These are phyloP conservation scores for Aspergillus uvarum DNA, from an alignment of 2,329 filamentous ascomycete species.

Conservation along the genomic window DNA sequence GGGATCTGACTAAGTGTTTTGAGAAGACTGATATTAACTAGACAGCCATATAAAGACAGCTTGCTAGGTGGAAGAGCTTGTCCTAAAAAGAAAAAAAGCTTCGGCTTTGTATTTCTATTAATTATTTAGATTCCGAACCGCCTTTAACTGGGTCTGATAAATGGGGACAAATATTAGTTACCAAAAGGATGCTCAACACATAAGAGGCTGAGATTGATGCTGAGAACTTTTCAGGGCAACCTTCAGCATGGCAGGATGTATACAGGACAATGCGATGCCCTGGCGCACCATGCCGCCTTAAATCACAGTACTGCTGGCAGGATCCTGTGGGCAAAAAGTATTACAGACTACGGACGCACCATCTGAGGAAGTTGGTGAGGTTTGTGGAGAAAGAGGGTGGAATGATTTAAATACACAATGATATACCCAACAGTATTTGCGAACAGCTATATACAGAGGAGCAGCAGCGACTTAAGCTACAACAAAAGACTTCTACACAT, in stretches of 20 bases:
- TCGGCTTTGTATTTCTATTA: slow-evolving; percentile 24
- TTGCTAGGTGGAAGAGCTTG: slow-evolving; percentile 22
- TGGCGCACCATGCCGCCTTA: slow-evolving; percentile 25
- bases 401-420: slow-evolving; percentile 6
- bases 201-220: slow-evolving; percentile 25
- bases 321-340: slow-evolving; percentile 6
- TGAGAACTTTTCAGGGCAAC: slow-evolving; percentile 24
- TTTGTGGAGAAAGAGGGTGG: slow-evolving; percentile 8
- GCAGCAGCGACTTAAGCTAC: slow-evolving; percentile 2
- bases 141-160: neutral
- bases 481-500: slow-evolving; percentile 19
- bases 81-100: slow-evolving; percentile 24
- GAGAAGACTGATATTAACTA: slow-evolving; percentile 24
- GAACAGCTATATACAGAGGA: slow-evolving; percentile 6
- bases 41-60: slow-evolving; percentile 23
- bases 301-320: slow-evolving; percentile 15
- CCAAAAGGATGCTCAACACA: slow-evolving; percentile 26
- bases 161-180: slow-evolving; percentile 14
- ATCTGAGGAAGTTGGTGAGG: slow-evolving; percentile 14
- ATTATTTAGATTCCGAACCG: slow-evolving; percentile 24
- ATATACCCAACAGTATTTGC: slow-evolving; percentile 7
- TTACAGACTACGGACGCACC: slow-evolving; percentile 4
- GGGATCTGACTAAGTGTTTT: slow-evolving; percentile 23
- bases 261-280: slow-evolving; percentile 35
- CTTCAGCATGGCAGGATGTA: slow-evolving; percentile 31